Conservation (phyloP, 2,329 filamentous ascomycete genomes). For the Pestalotiopsis sp. region DNA sequence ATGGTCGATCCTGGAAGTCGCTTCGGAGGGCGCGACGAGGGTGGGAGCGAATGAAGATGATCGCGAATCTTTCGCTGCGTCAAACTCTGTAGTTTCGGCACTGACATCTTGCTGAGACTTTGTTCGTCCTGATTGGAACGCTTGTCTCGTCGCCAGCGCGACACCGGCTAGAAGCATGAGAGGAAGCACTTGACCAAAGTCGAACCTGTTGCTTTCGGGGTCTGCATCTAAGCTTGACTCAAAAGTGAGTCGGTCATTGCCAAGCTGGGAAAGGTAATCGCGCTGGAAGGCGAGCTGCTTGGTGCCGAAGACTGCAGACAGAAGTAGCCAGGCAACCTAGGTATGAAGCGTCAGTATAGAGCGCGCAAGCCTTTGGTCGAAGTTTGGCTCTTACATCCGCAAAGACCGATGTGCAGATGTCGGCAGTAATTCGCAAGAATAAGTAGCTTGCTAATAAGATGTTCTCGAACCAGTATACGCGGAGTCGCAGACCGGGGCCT, state of each 20-base stretch:
- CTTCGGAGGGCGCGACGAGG: neutral
- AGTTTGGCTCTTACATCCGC: slow-evolving; percentile 1
- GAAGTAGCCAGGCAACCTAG: slow-evolving; percentile 9
- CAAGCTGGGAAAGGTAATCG: neutral
- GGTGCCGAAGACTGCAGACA: slow-evolving; percentile 11
- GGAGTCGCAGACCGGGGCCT: neutral
- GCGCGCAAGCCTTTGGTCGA: neutral
- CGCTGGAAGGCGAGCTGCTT: slow-evolving; percentile 7
- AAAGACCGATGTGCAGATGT: slow-evolving; percentile 9
- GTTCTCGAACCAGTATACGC: slow-evolving; percentile 9
- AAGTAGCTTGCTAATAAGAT: slow-evolving; percentile 5
- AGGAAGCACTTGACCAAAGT: slow-evolving; percentile 10
- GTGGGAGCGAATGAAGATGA: neutral
- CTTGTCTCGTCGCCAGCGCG: slow-evolving; percentile 3
- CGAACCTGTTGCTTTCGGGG: neutral
- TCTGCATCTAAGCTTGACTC: neutral
- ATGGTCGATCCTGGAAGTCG: neutral
- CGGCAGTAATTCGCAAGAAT: slow-evolving; percentile 7
- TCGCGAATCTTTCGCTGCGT: neutral
- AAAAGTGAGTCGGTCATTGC: neutral
- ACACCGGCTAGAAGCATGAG: slow-evolving; percentile 4
- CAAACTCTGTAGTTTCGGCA: neutral
- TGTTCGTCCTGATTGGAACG: neutral
- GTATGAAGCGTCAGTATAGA: neutral
- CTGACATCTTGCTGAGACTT: neutral